These are phyloP conservation scores for Panicum virgatum DNA, from an alignment of 202 grass and related monocot genomes.

Conservation along the genomic window DNA sequence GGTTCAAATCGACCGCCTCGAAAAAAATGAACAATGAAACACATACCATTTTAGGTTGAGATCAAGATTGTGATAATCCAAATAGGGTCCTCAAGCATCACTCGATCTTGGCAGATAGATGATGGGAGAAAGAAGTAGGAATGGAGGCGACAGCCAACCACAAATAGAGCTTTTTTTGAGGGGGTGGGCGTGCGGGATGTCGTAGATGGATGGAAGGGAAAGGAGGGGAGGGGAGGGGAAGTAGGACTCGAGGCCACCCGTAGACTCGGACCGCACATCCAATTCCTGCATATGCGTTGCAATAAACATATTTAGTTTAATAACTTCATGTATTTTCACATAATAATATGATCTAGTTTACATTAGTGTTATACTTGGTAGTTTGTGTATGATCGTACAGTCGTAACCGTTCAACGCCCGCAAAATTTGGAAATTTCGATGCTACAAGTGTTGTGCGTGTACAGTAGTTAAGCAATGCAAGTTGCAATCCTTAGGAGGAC, in stretches of 20 bases:
- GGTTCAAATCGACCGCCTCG: neutral
- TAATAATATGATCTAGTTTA: neutral
- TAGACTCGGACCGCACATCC: neutral
- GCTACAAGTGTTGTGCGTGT: too few relatives aligned
- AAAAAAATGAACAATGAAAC: neutral
- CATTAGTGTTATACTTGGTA: neutral
- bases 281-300: neutral
- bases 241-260: constrained; percentile 7
- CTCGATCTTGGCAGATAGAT: neutral
- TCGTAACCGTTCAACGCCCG: neutral
- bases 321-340: neutral
- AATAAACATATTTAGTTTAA: neutral
- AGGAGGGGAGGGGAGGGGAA: constrained; percentile 41
- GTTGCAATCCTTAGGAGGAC: neutral
- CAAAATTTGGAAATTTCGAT: too few relatives aligned
- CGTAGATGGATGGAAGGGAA: constrained; percentile 8
- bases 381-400: neutral
- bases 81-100: neutral
- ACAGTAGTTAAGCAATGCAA: neutral
- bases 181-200: neutral
- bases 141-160: neutral
- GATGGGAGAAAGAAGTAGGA: constrained; percentile 21
- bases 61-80: neutral
- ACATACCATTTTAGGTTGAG: neutral
- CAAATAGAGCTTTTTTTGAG: too few relatives aligned